phyloP scores from a whole-genome alignment of 805 yeast species.

The Ogataea saltuana region DNA sequence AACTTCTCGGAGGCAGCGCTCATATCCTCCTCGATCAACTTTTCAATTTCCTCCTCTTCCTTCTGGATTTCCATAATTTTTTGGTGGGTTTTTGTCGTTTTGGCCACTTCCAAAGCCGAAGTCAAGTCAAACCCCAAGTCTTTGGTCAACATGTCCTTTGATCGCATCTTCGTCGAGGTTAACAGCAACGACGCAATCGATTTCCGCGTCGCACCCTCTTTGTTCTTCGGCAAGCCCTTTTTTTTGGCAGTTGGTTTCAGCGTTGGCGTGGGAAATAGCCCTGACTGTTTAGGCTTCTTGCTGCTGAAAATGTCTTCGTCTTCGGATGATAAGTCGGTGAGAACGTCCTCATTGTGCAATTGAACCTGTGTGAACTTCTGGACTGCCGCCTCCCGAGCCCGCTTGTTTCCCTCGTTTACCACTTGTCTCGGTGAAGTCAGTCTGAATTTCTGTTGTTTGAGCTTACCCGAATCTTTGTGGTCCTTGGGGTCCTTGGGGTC shows the following conservation, averaged over 20 bases:
- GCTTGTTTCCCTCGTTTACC: neutral
- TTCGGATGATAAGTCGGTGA: conserved; percentile 1
- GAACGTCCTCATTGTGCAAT: neutral
- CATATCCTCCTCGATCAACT: conserved; percentile 15
- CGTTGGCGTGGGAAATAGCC: conserved; percentile 9
- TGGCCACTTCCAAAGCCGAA: conserved; percentile 15
- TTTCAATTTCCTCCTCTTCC: conserved; percentile 24
- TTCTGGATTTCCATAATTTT: conserved; percentile 13
- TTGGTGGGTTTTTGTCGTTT: conserved; percentile 14
- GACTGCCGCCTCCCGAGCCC: conserved; percentile 2
- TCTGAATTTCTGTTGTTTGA: conserved; percentile 14
- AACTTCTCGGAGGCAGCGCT: conserved; percentile 6
- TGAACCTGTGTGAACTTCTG: conserved; percentile 2
- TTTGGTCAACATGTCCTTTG: conserved; percentile 15
- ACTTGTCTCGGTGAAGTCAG: conserved; percentile 9
- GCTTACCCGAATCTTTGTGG: too few species aligned
- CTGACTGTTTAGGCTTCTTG: neutral
- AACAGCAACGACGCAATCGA: conserved; percentile 11
- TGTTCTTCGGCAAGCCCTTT: neutral
- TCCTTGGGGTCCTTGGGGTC: too few species aligned
- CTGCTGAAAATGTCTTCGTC: conserved; percentile 6
- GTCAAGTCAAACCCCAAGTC: conserved; percentile 25
- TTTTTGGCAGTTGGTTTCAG: conserved; percentile 5
- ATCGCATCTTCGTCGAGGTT: conserved; percentile 5
- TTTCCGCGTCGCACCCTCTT: neutral